These are phyloP conservation scores for Penstemon eatonii DNA, from an alignment of 257 asterid genomes.

Conservation along the genomic window DNA sequence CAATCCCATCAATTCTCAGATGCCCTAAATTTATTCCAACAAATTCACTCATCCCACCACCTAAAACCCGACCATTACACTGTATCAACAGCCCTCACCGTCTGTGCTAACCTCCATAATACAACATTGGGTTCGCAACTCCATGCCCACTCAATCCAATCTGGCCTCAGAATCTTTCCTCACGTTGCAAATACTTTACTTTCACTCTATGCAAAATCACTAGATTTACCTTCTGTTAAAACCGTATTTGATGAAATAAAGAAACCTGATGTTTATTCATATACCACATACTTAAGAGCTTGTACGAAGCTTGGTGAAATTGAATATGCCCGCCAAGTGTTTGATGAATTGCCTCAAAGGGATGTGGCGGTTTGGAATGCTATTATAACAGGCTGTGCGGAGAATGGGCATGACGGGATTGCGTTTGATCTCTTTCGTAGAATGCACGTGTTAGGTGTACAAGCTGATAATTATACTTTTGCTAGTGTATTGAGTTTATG, in stretches of 20 bases:
- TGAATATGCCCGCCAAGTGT: constrained; percentile 51
- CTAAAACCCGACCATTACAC: constrained; percentile 77
- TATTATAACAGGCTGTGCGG: constrained; percentile 75
- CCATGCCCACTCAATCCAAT: constrained; percentile 52
- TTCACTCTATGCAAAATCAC: constrained; percentile 59
- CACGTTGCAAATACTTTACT: constrained; percentile 72
- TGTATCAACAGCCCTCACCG: constrained; percentile 66
- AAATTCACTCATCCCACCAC: constrained; percentile 52
- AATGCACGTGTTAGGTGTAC: constrained; percentile 61
- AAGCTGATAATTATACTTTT: constrained; percentile 66
- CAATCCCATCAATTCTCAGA: constrained; percentile 40
- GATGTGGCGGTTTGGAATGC: constrained; percentile 83
- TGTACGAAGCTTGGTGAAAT: constrained; percentile 69
- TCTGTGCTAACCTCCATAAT: constrained; percentile 49
- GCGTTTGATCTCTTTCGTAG: constrained; percentile 51
- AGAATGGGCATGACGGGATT: constrained; percentile 41
- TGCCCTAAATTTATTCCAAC: constrained; percentile 54
- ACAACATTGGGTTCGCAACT: constrained; percentile 55
- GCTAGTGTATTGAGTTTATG: constrained; percentile 77
- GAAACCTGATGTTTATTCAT: constrained; percentile 73
- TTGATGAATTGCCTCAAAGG: constrained; percentile 58
- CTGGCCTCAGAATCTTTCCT: constrained; percentile 51
- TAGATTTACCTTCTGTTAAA: constrained; percentile 54
- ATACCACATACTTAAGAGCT: constrained; percentile 71
- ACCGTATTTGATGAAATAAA: constrained; percentile 53